Evolutionary conservation across 2,329 filamentous ascomycete genomes (phyloP).

Genomic region (Pyrenophora teres): DNA sequence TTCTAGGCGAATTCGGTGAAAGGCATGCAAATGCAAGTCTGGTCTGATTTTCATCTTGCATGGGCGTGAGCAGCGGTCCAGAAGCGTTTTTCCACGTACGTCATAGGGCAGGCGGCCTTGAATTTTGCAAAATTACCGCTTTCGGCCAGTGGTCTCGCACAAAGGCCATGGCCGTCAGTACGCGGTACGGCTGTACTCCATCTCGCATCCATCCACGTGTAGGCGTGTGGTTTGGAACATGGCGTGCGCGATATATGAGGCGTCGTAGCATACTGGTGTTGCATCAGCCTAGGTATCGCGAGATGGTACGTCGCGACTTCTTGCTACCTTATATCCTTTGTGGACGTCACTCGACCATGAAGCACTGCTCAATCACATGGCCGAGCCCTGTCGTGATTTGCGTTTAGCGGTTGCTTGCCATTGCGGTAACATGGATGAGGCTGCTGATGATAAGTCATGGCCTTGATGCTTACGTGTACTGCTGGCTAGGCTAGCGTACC

Average conservation of each 20-base stretch:
- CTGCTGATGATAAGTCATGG: conserved; percentile 20
- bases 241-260: not conserved
- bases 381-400: not conserved
- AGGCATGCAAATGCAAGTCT: conserved; percentile 3
- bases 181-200: not conserved
- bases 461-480: conserved; percentile 15
- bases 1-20: conserved; percentile 8
- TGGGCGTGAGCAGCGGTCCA: not conserved
- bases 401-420: not conserved
- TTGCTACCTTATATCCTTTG: not conserved
- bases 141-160: conserved; percentile 7
- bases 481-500: not conserved
- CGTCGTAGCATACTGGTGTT: not conserved
- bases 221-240: not conserved
- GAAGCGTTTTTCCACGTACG: conserved; percentile 1
- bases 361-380: not conserved
- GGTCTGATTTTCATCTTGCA: conserved; percentile 1
- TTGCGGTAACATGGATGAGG: conserved; percentile 2
- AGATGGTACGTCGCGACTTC: not conserved
- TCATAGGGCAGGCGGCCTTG: not conserved
- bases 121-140: conserved; percentile 6
- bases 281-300: not conserved
- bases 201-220: not conserved
- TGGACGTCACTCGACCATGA: not conserved
- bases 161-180: not conserved